phyloP scores from a whole-genome alignment of 768 basidiomycete genomes.

The Phylloporus sp. region DNA sequence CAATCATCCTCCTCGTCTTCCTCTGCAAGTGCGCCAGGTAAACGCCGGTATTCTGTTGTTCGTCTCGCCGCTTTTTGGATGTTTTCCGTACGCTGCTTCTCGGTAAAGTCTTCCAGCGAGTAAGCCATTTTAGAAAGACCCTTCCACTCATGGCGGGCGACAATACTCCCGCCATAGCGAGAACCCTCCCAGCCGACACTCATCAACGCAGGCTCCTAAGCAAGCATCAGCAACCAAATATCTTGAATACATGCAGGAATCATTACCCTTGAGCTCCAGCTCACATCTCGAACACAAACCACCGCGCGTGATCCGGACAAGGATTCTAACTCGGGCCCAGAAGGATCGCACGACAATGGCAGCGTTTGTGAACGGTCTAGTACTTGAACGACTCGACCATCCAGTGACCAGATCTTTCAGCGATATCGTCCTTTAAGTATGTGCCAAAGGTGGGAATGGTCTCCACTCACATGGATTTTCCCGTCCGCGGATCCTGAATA shows the following conservation, averaged over 20 bases:
- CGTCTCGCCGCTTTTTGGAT: conserved; percentile 20
- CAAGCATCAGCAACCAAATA: conserved; percentile 1
- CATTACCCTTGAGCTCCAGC: conserved; percentile 83
- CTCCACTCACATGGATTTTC: conserved; percentile 63
- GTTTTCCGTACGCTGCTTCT: conserved; percentile 44
- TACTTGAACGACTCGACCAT: conserved; percentile 79
- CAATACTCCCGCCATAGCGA: conserved; percentile 56
- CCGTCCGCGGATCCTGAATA: conserved; percentile 93
- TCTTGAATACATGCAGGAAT: background rate
- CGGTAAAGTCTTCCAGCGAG: conserved; percentile 70
- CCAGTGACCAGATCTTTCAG: conserved; percentile 87
- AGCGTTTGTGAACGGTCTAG: conserved; percentile 74
- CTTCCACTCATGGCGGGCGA: conserved; percentile 97
- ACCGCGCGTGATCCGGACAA: conserved; percentile 25
- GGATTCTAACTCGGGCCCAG: conserved; percentile 48
- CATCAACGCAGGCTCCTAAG: conserved; percentile 84
- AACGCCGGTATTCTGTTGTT: conserved; percentile 5
- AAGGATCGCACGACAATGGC: conserved; percentile 71
- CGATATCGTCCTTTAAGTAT: conserved; percentile 1
- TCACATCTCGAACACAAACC: conserved; percentile 86
- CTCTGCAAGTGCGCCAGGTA: conserved; percentile 28
- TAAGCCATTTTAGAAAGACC: conserved; percentile 71
- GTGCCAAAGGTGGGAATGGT: background rate
- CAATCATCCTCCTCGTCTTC: conserved; percentile 20
- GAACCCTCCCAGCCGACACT: conserved; percentile 83